Conservation (phyloP, 768 basidiomycete genomes). For the Leccinum broughii region DNA sequence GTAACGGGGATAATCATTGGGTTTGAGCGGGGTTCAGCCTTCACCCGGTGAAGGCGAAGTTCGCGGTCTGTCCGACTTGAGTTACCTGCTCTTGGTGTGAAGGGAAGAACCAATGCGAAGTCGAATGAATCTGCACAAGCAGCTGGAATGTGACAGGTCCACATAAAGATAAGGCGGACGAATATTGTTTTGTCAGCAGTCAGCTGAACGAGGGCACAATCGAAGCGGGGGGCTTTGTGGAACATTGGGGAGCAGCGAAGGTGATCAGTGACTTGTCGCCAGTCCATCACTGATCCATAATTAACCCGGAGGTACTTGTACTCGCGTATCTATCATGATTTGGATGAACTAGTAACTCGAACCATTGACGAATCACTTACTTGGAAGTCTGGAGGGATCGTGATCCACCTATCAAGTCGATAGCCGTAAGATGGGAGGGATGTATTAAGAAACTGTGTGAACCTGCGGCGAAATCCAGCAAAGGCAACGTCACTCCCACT, state of each 20-base stretch:
- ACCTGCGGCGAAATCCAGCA: not conserved
- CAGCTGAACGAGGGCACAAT: conserved; percentile 28
- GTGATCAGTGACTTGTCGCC: conserved; percentile 29
- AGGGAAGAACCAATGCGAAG: not conserved
- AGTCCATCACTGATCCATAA: conserved; percentile 31
- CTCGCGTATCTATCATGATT: conserved; percentile 3
- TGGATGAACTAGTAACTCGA: not conserved
- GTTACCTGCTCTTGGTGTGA: not conserved
- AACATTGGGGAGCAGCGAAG: conserved; percentile 35
- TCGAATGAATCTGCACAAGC: no score
- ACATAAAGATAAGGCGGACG: conserved; percentile 23
- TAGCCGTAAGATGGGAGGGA: not conserved
- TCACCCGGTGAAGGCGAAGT: not conserved
- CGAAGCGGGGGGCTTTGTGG: conserved; percentile 23
- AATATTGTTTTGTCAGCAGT: conserved; percentile 5
- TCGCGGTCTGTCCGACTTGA: not conserved
- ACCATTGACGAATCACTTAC: not conserved
- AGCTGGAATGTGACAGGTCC: conserved; percentile 15
- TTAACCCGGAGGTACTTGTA: conserved; percentile 27
- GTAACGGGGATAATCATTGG: not conserved
- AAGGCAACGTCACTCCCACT: not conserved
- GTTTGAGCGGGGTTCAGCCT: not conserved
- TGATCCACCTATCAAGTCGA: not conserved
- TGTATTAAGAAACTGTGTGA: not conserved
- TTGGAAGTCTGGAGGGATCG: not conserved